phyloP scores from a whole-genome alignment of 2,329 filamentous ascomycete species.

The Monilinia vaccinii-corymbosi region DNA sequence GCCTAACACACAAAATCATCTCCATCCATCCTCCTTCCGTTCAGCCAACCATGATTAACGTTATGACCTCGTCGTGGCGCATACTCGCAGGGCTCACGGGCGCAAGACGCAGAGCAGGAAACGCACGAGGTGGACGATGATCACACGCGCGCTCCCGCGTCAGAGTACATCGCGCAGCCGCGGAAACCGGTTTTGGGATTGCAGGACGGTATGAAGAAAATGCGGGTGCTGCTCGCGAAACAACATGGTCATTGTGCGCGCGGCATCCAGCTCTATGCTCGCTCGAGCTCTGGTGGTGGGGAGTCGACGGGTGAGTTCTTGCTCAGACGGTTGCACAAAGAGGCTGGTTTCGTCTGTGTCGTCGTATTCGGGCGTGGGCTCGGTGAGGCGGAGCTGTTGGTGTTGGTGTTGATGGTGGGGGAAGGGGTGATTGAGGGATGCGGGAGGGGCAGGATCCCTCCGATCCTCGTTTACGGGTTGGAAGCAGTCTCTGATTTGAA shows the following conservation, averaged over 20 bases:
- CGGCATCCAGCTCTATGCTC: neutral
- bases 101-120: neutral
- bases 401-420: neutral
- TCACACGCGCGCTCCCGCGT: neutral
- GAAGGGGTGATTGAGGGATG: neutral
- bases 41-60: too few relatives aligned
- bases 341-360: neutral
- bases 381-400: neutral
- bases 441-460: neutral
- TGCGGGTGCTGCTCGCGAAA: neutral
- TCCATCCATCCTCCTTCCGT: neutral
- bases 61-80: too few relatives aligned
- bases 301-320: too few relatives aligned
- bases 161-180: neutral
- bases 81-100: neutral
- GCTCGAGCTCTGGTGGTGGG: neutral
- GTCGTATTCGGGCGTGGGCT: neutral
- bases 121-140: too few relatives aligned
- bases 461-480: neutral
- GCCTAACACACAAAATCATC: too few relatives aligned
- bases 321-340: neutral
- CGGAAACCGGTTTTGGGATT: accelerated
- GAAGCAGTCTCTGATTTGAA: neutral
- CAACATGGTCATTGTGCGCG: neutral
- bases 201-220: neutral